A percentile compares a stretch with the other conserved stretches of the same genome.
Conservation (phyloP, 345 rosid genomes). For the Hevea brasiliensis region DNA sequence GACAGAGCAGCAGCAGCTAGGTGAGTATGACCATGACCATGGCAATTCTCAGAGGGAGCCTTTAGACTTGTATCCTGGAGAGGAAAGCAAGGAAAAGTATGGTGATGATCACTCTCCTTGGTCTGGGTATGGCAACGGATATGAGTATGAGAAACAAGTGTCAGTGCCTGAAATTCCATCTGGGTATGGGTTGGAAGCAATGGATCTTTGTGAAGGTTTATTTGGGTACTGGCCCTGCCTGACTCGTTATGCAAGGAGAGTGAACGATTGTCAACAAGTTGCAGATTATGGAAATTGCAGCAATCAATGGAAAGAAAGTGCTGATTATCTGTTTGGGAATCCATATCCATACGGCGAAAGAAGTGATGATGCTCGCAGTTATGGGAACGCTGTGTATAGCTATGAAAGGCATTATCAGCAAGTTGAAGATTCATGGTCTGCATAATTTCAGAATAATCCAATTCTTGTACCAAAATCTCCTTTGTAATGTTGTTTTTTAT, state of each 20-base stretch:
- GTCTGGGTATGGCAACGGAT: constrained; percentile 19
- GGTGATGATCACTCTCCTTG: neutral
- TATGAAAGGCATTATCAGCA: constrained; percentile 21
- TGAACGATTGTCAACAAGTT: constrained; percentile 9
- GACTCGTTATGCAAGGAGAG: constrained; percentile 29
- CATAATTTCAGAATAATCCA: neutral
- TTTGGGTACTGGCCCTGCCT: constrained; percentile 82
- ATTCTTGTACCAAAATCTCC: too few species aligned
- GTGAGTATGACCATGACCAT: neutral
- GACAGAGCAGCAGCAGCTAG: neutral
- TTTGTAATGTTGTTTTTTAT: too few species aligned
- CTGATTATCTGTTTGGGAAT: constrained; percentile 73
- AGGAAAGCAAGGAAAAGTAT: constrained; percentile 12
- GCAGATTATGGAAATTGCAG: constrained; percentile 27
- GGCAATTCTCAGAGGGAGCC: neutral
- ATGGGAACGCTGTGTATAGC: too few species aligned
- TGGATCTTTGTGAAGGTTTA: constrained; percentile 72
- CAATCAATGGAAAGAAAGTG: constrained; percentile 53
- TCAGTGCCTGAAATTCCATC: constrained; percentile 44
- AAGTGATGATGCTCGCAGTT: too few species aligned
- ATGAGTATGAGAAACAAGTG: too few species aligned
- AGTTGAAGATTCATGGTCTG: constrained; percentile 15
- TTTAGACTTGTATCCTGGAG: constrained; percentile 12
- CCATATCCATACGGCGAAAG: constrained; percentile 47
- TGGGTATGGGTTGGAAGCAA: constrained; percentile 75